Base-by-base conservation (phyloP, 164 flowering plant species). In the Pachysandra terminalis region DNA sequence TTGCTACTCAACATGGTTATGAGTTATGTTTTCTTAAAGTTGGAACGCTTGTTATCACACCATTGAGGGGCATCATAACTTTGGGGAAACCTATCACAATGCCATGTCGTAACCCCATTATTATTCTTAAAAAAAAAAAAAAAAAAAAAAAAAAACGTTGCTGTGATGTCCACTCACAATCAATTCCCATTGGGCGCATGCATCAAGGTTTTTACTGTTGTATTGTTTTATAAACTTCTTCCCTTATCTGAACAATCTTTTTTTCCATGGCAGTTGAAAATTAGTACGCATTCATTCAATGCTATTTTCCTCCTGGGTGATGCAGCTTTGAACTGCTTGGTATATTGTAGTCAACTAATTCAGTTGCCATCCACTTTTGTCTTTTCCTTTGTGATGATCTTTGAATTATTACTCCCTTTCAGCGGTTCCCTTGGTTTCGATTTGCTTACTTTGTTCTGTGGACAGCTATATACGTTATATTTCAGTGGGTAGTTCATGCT, bases 401-500 rank as follows among this genome's bases (percentile, higher is more conserved):
- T 32, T 56, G 19, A 17, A 35, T 32, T 1, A 16, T 61, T 23
- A 61, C 61, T 7, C 55, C 9, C 19, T 82, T 74, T 23, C 88
- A 90, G 96, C 75, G 79, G 9, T 91, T 92, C 57, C 97, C 94
- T 26, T 83, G 91, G 91, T 95, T 92, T 66, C 86, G 97, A 48
- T 82, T 95, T 21, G 85, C 90, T 26, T 94, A 94, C 80, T 89
- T 92, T 78, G 71, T 85, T 64, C 71, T 89, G n/a, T 95, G 91
- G 90, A 95, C 97, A 4, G 68, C 79, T 40, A 56, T 66, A 13
- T 95, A 71, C 52, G 96, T 90, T 24, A 59, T 88, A 65, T 85
- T 92, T 73, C 98, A 90, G 56, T 95, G 98, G 98, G 57, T 86
- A 19, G 68, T 95, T 64, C 98, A 95, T 77, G 92, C 97, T 35